Evolutionary conservation across 2,329 filamentous ascomycete genomes (phyloP).

Genomic region (Verticillium longisporum): DNA sequence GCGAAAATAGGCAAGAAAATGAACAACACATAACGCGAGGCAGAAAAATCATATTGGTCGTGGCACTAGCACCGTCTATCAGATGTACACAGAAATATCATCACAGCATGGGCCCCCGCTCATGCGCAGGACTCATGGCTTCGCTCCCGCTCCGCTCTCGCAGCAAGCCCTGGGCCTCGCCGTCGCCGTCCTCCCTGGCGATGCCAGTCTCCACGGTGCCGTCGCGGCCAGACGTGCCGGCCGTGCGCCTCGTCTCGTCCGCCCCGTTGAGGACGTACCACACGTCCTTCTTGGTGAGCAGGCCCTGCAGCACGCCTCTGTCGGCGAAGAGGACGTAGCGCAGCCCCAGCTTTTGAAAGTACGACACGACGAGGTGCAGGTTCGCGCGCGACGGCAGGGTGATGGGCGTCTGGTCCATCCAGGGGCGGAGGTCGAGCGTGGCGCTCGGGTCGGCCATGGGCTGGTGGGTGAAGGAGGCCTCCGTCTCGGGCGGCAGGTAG

Average conservation of each 20-base stretch:
- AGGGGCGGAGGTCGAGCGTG: constrained; percentile 83
- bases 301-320: constrained; percentile 70
- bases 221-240: constrained; percentile 15
- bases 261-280: constrained; percentile 86
- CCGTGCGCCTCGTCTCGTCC: constrained; percentile 49
- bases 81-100: not conserved
- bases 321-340: constrained; percentile 86
- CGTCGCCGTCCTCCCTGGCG: constrained; percentile 28
- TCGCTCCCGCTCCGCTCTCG: constrained; percentile 25
- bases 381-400: constrained; percentile 72
- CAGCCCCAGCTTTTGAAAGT: constrained; percentile 92
- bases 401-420: constrained; percentile 98
- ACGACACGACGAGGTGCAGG: constrained; percentile 78
- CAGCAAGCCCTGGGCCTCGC: constrained; percentile 36
- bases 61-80: not conserved
- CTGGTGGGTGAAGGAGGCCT: constrained; percentile 79
- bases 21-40: not conserved
- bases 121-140: constrained; percentile 14
- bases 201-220: constrained; percentile 25
- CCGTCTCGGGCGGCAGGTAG: constrained; percentile 61
- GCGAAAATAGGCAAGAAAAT: too few relatives aligned
- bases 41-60: not conserved
- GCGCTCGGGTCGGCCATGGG: constrained; percentile 69
- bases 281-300: constrained; percentile 95
- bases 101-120: constrained; percentile 10